Evolutionary conservation across 73 alveolate species (phyloP).

Genomic region (Uronychia setigera): DNA sequence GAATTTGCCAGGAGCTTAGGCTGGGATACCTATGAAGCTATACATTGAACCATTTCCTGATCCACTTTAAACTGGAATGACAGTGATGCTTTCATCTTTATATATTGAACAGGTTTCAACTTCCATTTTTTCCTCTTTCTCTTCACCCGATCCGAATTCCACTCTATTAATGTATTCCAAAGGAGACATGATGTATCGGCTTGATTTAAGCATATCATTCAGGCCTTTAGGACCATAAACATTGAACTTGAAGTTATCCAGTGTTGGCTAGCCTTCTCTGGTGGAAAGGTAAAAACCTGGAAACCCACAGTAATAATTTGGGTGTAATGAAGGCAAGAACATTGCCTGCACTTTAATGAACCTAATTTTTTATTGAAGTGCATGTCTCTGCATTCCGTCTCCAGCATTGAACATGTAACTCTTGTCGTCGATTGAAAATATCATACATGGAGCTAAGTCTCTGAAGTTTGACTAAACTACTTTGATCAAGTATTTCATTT

Average conservation of each 20-base stretch:
- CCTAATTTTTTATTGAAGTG: conserved; percentile 18
- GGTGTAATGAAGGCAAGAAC: conserved; percentile 34
- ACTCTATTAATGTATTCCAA: conserved; percentile 1
- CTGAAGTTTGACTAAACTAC: no score
- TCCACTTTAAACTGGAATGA: conserved; percentile 33
- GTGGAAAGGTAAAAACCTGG: conserved; percentile 59
- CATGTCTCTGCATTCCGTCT: conserved; percentile 59
- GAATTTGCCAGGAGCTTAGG: conserved; percentile 48
- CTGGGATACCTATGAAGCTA: conserved; percentile 46
- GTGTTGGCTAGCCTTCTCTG: conserved; percentile 22
- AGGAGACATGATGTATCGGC: conserved; percentile 14
- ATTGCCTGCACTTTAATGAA: conserved; percentile 29
- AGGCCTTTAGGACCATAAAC: conserved; percentile 42
- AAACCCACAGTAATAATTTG: conserved; percentile 49
- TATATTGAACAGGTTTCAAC: not conserved
- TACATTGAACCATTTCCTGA: conserved; percentile 13
- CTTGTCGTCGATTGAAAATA: no score
- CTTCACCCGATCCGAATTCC: conserved; percentile 13
- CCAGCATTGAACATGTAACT: conserved; percentile 49
- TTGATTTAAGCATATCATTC: not conserved
- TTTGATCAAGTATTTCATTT: no score
- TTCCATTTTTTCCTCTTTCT: not conserved
- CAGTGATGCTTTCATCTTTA: conserved; percentile 11
- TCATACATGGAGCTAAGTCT: no score
- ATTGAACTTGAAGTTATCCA: not conserved